Base-by-base conservation (phyloP, 2,329 filamentous ascomycete species). In the Fusarium torreyae region DNA sequence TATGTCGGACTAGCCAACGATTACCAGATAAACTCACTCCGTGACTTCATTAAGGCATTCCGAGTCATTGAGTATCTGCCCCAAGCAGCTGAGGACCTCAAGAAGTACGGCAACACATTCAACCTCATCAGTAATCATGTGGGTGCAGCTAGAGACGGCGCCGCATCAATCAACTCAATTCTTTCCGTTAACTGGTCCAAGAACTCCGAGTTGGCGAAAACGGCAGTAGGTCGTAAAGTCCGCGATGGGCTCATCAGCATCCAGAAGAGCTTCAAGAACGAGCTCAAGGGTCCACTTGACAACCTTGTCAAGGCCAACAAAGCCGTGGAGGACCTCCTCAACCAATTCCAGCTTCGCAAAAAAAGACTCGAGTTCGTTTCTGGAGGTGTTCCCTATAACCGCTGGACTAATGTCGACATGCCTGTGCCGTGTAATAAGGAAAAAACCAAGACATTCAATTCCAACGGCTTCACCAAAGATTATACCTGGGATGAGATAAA, bases 231-330 rank as follows among this genome's bases (percentile, higher is more conserved):
- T 7, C 61, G 50, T 20, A 64, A 55, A 7, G 62, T 66, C 1
- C 56, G 56, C 26, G 56, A 52, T 22, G 56, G 61, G 0, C 58
- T 66, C 13, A 60, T 60, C 26, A 52, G 31, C 22, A 63, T 68
- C n/a, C 66, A 63, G 10, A 39, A 36, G 26, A 44, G 31, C 43
- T 36, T 68, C 22, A 70, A 57, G 48, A 63, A 61, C 10, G 64
- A 68, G 6, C 15, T 71, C 10, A 54, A 39, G 14, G 36, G 54
- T 0, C 60, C 60, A 2, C 42, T 71, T 14, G 51, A 55, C 14
- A 64, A 42, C 20, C 65, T 71, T 11, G 26, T 58, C 43, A 69
- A 57, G 40, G 49, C 56, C 6, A 52, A 64, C 6, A 57, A 71
- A 17, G 52, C 40, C 4, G 43, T 71, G 14, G 54, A 69, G 10